Percentiles rank a stretch among this genome's conserved stretches.
These are phyloP conservation scores for Tulasnella sp. DNA, from an alignment of 768 basidiomycete genomes.

Conservation along the genomic window DNA sequence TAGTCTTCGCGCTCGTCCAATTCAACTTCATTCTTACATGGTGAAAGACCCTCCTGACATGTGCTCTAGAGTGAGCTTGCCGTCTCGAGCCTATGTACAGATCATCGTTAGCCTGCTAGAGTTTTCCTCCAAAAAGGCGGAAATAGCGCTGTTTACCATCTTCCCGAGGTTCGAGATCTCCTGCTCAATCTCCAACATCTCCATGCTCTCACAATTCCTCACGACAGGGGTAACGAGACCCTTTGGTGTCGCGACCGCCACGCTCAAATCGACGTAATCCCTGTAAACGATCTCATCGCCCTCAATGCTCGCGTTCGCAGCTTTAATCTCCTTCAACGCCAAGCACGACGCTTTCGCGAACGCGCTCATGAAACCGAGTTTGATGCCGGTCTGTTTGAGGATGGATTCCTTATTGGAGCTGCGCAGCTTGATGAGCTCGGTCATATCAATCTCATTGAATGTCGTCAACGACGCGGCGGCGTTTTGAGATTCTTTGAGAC, in stretches of 20 bases:
- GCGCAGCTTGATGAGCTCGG: constrained; percentile 84
- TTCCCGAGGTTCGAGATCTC: constrained; percentile 85
- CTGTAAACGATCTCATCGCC: constrained; percentile 38
- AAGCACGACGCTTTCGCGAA: constrained; percentile 81
- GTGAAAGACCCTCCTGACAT: constrained; percentile 99
- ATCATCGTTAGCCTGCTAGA: neutral
- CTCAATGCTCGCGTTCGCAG: constrained; percentile 90
- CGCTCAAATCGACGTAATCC: constrained; percentile 86
- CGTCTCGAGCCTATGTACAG: constrained; percentile 54
- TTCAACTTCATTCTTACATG: constrained; percentile 46
- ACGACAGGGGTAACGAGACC: constrained; percentile 95
- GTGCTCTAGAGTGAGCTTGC: constrained; percentile 92
- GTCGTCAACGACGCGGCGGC: constrained; percentile 93
- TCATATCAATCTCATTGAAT: constrained; percentile 99
- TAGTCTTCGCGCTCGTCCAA: neutral
- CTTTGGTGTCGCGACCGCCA: constrained; percentile 95
- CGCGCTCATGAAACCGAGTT: constrained; percentile 97
- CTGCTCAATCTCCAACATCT: constrained; percentile 82
- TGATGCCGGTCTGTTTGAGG: constrained; percentile 85
- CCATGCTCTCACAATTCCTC: constrained; percentile 77
- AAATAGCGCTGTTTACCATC: constrained; percentile 43
- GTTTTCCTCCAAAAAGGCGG: neutral
- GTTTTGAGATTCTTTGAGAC: constrained; percentile 96
- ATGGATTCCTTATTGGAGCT: constrained; percentile 87
- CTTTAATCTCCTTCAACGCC: constrained; percentile 83